phyloP scores from a whole-genome alignment of 2,329 filamentous ascomycete genomes.

The Aspergillus arachidicola region DNA sequence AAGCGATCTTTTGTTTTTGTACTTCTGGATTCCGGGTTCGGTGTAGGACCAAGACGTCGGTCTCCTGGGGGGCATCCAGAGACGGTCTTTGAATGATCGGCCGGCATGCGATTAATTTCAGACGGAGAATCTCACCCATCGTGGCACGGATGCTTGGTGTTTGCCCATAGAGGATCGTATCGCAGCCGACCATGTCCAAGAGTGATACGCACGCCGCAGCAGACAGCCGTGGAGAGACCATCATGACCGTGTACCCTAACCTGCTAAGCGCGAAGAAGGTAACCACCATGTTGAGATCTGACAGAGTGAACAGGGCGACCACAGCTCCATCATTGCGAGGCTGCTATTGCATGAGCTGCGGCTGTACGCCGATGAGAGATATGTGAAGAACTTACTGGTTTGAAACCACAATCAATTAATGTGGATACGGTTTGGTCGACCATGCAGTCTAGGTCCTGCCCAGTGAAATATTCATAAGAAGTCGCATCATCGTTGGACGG shows the following conservation, averaged over 20 bases:
- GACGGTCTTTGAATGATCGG: slow-evolving; percentile 24
- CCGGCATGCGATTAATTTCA: slow-evolving; percentile 28
- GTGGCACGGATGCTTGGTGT: slow-evolving; percentile 37
- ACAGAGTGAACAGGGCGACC: slow-evolving; percentile 45
- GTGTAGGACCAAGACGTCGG: slow-evolving; percentile 22
- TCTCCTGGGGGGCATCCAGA: slow-evolving; percentile 2
- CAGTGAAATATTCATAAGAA: slow-evolving; percentile 47
- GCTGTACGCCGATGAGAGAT: background rate
- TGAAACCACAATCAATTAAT: slow-evolving; percentile 29
- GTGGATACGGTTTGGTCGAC: slow-evolving; percentile 40
- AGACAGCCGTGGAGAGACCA: slow-evolving; percentile 48
- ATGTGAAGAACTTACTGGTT: slow-evolving; percentile 11
- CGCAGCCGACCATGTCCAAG: slow-evolving; percentile 37
- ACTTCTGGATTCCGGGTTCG: slow-evolving; percentile 25
- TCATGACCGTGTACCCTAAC: slow-evolving; percentile 49
- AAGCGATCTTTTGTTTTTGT: slow-evolving; percentile 35
- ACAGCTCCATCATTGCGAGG: slow-evolving; percentile 22
- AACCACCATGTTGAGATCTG: slow-evolving; percentile 47
- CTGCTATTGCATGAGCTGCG: slow-evolving; percentile 14
- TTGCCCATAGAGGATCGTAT: slow-evolving; percentile 42
- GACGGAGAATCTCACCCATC: slow-evolving; percentile 30
- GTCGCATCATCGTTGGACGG: slow-evolving; percentile 30
- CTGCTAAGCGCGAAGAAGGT: slow-evolving; percentile 49
- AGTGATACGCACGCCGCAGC: slow-evolving; percentile 45
- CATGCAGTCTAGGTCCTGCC: slow-evolving; percentile 44